phyloP scores from a whole-genome alignment of 106 monocot species.

The Ottelia alismoides region DNA sequence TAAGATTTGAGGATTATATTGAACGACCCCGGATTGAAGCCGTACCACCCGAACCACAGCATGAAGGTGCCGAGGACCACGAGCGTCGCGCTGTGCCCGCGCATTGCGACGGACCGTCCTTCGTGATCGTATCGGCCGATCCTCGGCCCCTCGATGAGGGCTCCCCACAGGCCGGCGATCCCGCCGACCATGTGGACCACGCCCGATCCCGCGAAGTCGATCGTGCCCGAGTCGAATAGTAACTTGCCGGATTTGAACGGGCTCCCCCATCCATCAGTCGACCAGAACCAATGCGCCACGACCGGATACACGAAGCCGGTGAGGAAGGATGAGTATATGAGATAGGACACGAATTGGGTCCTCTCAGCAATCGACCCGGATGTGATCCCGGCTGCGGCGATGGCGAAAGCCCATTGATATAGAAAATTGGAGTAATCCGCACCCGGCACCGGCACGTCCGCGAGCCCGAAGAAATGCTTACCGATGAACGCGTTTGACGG shows the following conservation, averaged over 20 bases:
- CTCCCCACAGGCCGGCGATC: constrained; percentile 8
- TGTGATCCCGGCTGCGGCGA: constrained; percentile 38
- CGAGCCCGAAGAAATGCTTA: constrained; percentile 11
- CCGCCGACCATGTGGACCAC: no score
- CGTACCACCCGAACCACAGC: no score
- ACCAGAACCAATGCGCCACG: constrained; percentile 29
- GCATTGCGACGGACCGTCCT: background rate
- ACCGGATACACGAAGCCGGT: constrained; percentile 42
- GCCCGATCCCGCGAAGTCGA: constrained; percentile 14
- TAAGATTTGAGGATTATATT: constrained; percentile 13
- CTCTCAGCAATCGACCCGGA: no score
- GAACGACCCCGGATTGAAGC: no score
- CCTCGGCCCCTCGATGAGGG: constrained; percentile 8
- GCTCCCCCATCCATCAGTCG: constrained; percentile 13
- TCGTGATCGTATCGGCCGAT: constrained; percentile 4
- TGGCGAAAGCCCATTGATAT: constrained; percentile 64
- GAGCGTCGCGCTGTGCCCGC: constrained; percentile 10
- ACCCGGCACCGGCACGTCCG: background rate
- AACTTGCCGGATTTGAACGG: background rate
- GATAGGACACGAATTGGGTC: no score
- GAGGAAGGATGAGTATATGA: constrained; percentile 39
- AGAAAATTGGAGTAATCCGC: constrained; percentile 53
- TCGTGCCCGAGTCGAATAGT: constrained; percentile 4
- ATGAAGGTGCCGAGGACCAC: constrained; percentile 14
- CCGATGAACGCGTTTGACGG: constrained; percentile 24